Evolutionary conservation across 2,329 filamentous ascomycete genomes (phyloP), one percentile per base, ranked within the genome.

Genomic region (Fusarium liriodendri): DNA sequence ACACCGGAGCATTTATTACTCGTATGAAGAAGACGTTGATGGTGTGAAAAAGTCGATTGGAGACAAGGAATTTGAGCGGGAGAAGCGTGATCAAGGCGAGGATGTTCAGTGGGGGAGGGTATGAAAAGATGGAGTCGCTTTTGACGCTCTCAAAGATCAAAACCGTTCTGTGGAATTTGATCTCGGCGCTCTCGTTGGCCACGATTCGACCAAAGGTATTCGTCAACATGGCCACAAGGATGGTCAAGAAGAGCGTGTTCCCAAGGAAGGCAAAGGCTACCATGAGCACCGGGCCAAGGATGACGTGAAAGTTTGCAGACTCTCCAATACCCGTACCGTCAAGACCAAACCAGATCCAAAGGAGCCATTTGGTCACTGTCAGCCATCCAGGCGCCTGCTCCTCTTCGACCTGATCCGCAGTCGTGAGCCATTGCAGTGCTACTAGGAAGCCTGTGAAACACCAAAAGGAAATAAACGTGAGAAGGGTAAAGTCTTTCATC

Each of bases 321-420:
- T 83, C 81, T 62, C 86, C 84, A 40, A 88, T 87, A 0, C 86
- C 86, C 0, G 85, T 87, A 16, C 86, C 92, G 71, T 94, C 92
- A 0, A 94, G 88, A 0, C 92, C 92, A 75, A 94, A 94, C 92
- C 92, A 94, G 73, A 94, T 92, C 90, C 90, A 94, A 0, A 94
- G 84, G 85, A 94, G 92, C 92, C 92, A 94, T 79, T 93, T 93
- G 14, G 87, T 88, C 47, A 94, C 91, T 0, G 90, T 92, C 11
- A 80, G 77, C 77, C 83, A 84, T 13, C 73, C 72, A 0, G 80
- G 79, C 7, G 42, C 5, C 3, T 27, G 3, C 71, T 68, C 10
- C 79, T 55, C 67, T 74, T 64, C 29, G 59, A 63, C 33, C 58
- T 75, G 45, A 9, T 69, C 52, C 10, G 62, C 67, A 0, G 74